These are phyloP conservation scores for Pouteria glomerata DNA, from an alignment of 148 eudicot species.

Conservation along the genomic window DNA sequence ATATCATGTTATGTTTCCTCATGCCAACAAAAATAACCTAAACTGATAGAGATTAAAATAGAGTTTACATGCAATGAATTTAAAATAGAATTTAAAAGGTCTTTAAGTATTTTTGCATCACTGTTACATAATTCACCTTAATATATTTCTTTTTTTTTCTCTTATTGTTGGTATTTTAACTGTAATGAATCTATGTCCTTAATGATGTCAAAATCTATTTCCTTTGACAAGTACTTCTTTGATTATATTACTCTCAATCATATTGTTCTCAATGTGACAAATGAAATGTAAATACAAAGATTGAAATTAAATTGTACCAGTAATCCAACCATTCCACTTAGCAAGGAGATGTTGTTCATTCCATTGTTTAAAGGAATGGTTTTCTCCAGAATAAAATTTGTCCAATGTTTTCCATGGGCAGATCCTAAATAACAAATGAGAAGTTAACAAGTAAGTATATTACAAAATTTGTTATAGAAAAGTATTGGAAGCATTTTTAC, in stretches of 20 bases:
- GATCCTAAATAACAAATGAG: constrained; percentile 26
- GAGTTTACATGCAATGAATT: not conserved
- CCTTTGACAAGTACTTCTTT: not conserved
- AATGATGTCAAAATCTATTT: not conserved
- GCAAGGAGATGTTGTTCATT: constrained; percentile 35
- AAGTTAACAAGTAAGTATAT: not conserved
- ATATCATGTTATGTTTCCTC: not conserved
- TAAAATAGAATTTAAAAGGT: not conserved
- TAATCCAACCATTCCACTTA: constrained; percentile 44
- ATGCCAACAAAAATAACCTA: not conserved
- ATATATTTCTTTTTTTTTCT: not conserved
- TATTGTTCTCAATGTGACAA: not conserved
- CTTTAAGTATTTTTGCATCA: not conserved
- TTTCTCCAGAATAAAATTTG: constrained; percentile 14
- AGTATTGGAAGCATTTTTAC: too few relatives aligned
- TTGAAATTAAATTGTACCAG: constrained; percentile 27
- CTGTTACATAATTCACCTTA: not conserved
- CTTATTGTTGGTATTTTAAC: not conserved
- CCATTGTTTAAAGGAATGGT: constrained; percentile 20
- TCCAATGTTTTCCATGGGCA: constrained; percentile 29
- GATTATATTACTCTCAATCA: not conserved
- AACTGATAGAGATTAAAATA: not conserved
- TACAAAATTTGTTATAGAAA: not conserved
- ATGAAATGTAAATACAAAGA: not conserved
- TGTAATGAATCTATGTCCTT: not conserved